Evolutionary conservation across 176 grass and related monocot genomes (phyloP).

Genomic region (Carex myosuroides): DNA sequence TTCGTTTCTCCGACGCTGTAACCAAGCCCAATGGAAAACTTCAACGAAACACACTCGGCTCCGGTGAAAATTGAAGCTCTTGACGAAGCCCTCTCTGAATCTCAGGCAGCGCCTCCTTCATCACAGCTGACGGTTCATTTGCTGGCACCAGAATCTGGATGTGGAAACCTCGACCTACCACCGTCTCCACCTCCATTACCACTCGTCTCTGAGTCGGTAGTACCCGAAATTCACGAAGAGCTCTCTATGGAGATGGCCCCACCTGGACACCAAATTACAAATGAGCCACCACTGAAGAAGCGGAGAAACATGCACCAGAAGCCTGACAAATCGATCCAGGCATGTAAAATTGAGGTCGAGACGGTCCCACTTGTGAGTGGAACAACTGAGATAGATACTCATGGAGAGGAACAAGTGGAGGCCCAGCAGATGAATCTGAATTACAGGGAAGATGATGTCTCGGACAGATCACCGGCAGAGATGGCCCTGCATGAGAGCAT

Average conservation of each 20-base stretch:
- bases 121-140: neutral
- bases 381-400: neutral
- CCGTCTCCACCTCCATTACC: neutral
- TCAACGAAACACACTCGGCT: neutral
- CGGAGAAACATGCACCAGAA: neutral
- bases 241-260: neutral
- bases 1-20: neutral
- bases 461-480: neutral
- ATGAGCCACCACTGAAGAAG: neutral
- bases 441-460: neutral
- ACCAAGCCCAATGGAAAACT: neutral
- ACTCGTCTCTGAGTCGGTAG: neutral
- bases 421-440: neutral
- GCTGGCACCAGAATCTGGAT: neutral
- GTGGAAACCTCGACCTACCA: neutral
- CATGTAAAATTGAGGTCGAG: neutral
- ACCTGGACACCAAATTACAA: neutral
- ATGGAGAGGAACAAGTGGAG: neutral
- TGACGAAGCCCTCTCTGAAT: too few relatives aligned
- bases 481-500: neutral
- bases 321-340: neutral
- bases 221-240: neutral
- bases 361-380: neutral
- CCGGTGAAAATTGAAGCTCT: neutral
- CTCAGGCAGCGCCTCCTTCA: too few relatives aligned